Conservation (phyloP, 78 protist genomes). For the Guillardia theta region DNA sequence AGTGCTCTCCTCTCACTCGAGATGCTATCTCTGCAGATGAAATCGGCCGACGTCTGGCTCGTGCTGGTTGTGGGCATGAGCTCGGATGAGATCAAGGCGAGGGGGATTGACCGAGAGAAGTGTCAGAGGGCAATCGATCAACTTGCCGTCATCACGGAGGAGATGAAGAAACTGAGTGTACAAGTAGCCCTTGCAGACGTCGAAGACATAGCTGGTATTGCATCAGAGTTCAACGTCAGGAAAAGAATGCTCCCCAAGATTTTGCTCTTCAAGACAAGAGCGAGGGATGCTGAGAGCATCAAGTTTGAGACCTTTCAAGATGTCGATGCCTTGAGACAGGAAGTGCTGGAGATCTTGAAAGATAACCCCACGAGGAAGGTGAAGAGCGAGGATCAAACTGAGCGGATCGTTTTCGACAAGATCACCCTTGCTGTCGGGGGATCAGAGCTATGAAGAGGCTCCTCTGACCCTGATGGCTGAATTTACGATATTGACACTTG, state of each 20-base stretch:
- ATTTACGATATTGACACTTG: no score
- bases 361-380: no score
- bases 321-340: no score
- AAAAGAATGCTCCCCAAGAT: neutral
- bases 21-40: no score
- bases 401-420: no score
- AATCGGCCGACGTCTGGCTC: neutral
- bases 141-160: neutral
- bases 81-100: neutral
- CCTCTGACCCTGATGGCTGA: no score
- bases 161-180: neutral
- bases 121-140: neutral
- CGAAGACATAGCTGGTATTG: neutral
- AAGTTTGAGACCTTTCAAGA: neutral
- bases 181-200: neutral
- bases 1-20: no score
- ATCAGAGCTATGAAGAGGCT: no score
- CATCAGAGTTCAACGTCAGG: neutral
- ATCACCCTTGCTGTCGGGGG: no score
- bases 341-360: no score
- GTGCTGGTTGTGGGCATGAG: neutral
- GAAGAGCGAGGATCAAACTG: no score
- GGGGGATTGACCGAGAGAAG: neutral
- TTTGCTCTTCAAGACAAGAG: neutral
- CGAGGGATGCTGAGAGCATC: neutral